Evolutionary conservation across 2,329 filamentous ascomycete genomes (phyloP).

Genomic region (Ilyonectria destructans): DNA sequence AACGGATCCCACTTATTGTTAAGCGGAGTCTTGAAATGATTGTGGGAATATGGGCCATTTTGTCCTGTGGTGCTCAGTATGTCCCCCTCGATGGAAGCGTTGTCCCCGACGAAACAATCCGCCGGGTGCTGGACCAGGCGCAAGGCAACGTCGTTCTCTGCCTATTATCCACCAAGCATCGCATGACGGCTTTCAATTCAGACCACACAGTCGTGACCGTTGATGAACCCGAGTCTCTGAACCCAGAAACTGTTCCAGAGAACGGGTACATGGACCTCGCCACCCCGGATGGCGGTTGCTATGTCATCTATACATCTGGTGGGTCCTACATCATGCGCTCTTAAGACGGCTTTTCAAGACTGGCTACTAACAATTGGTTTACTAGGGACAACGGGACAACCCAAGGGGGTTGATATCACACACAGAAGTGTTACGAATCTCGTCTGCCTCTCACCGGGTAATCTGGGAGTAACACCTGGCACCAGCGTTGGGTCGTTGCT

Average conservation of each 20-base stretch:
- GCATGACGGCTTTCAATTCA: conserved; percentile 50
- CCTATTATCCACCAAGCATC: conserved; percentile 57
- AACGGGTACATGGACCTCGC: conserved; percentile 52
- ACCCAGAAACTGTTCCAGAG: conserved; percentile 11
- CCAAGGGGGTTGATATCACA: conserved; percentile 73
- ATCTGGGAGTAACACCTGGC: conserved; percentile 65
- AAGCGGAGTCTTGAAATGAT: conserved; percentile 72
- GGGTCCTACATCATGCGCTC: conserved; percentile 24
- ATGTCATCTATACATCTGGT: conserved; percentile 72
- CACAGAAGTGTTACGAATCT: conserved; percentile 71
- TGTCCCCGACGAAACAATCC: conserved; percentile 64
- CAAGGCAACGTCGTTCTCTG: conserved; percentile 64
- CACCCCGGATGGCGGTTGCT: conserved; percentile 58
- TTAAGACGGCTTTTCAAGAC: not conserved
- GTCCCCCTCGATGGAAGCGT: conserved; percentile 72
- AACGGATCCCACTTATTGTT: conserved; percentile 70
- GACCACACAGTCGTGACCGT: conserved; percentile 48
- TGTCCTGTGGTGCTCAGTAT: conserved; percentile 73
- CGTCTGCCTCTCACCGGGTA: conserved; percentile 66
- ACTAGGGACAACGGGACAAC: conserved; percentile 68
- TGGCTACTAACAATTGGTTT: conserved; percentile 37
- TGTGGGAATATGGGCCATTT: conserved; percentile 69
- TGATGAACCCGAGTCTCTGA: conserved; percentile 41
- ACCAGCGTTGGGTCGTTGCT: conserved; percentile 70
- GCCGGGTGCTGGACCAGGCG: conserved; percentile 66